Percentiles rank a stretch among this genome's conserved stretches.
phyloP scores from a whole-genome alignment of 495 filamentous ascomycete species.

The Xylaria castorea region DNA sequence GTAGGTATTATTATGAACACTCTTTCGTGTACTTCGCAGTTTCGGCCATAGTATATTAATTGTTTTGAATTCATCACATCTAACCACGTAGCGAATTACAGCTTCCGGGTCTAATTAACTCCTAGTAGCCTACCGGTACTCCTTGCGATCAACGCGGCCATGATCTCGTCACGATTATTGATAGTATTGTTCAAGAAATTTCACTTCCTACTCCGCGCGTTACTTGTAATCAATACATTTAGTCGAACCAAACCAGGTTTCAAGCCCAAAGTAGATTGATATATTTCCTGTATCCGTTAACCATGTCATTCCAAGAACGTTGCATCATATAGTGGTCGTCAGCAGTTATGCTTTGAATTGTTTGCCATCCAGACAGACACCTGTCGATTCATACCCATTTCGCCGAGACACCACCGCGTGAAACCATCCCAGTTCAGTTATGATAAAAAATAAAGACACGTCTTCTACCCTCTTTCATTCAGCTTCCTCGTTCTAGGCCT shows the following conservation, averaged over 20 bases:
- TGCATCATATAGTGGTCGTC: not conserved
- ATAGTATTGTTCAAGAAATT: not conserved
- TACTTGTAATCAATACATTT: not conserved
- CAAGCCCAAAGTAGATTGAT: not conserved
- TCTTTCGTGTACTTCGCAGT: not conserved
- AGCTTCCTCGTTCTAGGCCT: slow-evolving; percentile 4
- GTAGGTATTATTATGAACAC: not conserved
- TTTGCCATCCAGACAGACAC: not conserved
- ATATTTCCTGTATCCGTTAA: not conserved
- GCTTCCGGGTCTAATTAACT: not conserved
- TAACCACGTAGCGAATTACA: not conserved
- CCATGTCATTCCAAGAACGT: not conserved
- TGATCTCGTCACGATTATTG: not conserved
- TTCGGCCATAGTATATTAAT: not conserved
- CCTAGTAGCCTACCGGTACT: not conserved
- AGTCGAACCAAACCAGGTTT: not conserved
- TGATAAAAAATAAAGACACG: not conserved
- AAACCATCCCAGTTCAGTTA: not conserved
- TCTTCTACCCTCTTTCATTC: slow-evolving; percentile 3
- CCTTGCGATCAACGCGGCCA: not conserved
- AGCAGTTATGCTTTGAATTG: slow-evolving; percentile 1
- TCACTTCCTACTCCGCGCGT: not conserved
- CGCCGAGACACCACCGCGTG: slow-evolving; percentile 31
- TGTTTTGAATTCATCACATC: not conserved
- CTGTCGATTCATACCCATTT: slow-evolving; percentile 9